Percentiles rank a stretch among this genome's conserved stretches.
Evolutionary conservation across 441 rosid species (phyloP).

Genomic region (Pelargonium fulgidum): DNA sequence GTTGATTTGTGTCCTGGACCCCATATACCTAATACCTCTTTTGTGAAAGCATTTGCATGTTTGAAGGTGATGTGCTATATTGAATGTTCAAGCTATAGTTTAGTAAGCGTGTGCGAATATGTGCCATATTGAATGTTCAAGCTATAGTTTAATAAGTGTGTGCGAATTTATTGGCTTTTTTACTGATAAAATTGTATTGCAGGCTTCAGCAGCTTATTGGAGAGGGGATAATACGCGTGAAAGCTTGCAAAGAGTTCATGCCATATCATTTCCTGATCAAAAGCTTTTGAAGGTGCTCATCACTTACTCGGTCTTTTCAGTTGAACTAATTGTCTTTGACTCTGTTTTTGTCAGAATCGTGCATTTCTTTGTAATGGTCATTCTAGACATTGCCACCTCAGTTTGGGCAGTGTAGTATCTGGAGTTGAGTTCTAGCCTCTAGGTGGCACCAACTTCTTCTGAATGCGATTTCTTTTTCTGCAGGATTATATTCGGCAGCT

Average conservation of each 20-base stretch:
- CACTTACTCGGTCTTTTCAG: not conserved
- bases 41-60: constrained; percentile 88
- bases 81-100: constrained; percentile 13
- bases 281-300: constrained; percentile 54
- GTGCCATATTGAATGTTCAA: too few relatives aligned
- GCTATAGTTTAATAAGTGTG: too few relatives aligned
- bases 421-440: not conserved
- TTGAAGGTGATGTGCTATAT: constrained; percentile 60
- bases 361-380: not conserved
- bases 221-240: constrained; percentile 81
- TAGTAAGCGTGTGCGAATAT: too few relatives aligned
- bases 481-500: constrained; percentile 66
- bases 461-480: constrained; percentile 17
- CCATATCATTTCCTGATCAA: constrained; percentile 91
- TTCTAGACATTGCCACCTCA: not conserved
- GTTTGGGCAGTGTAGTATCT: too few relatives aligned
- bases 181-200: constrained; percentile 21
- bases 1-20: constrained; percentile 98
- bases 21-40: constrained; percentile 95
- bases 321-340: not conserved
- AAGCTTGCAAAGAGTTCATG: constrained; percentile 94
- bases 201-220: constrained; percentile 99
- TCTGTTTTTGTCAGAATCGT: not conserved
- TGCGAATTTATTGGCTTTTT: too few relatives aligned
- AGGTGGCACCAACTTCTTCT: too few relatives aligned